Evolutionary conservation across 495 filamentous ascomycete species (phyloP), one percentile per base, ranked within the genome.

Genomic region (Choiromyces venosus): DNA sequence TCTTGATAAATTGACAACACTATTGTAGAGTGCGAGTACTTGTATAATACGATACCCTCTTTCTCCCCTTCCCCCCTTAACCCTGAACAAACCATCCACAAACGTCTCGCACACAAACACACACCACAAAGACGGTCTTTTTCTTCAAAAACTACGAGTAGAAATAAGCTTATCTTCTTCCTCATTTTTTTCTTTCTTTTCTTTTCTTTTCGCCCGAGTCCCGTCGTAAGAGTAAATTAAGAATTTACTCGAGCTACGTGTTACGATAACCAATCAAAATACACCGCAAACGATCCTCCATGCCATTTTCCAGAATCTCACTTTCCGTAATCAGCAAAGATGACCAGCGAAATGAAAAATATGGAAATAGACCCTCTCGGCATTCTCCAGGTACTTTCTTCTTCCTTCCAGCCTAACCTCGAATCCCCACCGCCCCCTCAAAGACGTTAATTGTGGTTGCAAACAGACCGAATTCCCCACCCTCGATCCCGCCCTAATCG

Each of bases 321-420:
- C 72, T 72, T 68, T 77, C 69, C 35, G 74, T 74, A 73, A 73
- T 77, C 9, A 67, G 52, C 52, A 61, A 61, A 18, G 52, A 77
- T 76, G 75, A 77, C 52, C 76, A 76, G 40, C 72, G 74, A 76
- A 76, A 77, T 77, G 75, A 77, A 73, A 74, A 74, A 70, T 73
- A 66, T 69, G 40, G 66, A 69, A 56, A 67, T 33, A 61, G 70
- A 77, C 70, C 74, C 36, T 33, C 70, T 77, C 14, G 74, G n/a
- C 19, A 21, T 69, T 65, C 75, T 77, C 56, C 74, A 77, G 61
- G 75, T 77, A 77, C 40, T 18, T 29, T 68, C 42, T 56, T 7
- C 29, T 14, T 18, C 33, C 46, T 8, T n/a, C 29, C 19, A 19
- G 1, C 10, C 66, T 7, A 16, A n/a, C 37, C 25, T 36, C 38